Percentiles rank a stretch among this genome's conserved stretches.
phyloP scores from a whole-genome alignment of 163 green algal species.

The Scenedesmus sp. region DNA sequence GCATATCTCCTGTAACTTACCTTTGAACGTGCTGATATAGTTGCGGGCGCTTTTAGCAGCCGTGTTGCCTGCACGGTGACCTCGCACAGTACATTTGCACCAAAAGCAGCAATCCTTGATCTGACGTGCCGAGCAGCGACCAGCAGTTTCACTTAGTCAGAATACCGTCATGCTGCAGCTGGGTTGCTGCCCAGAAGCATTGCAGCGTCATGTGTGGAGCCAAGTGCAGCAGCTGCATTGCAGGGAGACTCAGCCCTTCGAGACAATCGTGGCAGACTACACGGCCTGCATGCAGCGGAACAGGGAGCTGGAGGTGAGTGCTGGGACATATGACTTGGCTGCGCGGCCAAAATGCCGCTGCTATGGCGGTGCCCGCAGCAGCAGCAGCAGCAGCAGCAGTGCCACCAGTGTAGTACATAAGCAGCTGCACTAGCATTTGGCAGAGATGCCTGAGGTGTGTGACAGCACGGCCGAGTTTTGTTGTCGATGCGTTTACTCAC shows the following conservation, averaged over 20 bases:
- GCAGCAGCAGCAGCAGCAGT: neutral
- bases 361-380: neutral
- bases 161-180: neutral
- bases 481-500: neutral
- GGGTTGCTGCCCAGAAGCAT: neutral
- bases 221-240: conserved; percentile 49
- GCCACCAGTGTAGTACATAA: neutral
- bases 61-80: neutral
- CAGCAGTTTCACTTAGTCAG: neutral
- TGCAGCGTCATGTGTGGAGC: conserved; percentile 35
- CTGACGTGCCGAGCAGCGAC: neutral
- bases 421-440: too few species aligned
- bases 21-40: neutral
- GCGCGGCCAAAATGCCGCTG: neutral
- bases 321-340: neutral
- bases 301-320: conserved; percentile 63
- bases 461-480: too few species aligned
- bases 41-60: neutral
- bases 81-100: neutral
- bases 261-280: conserved; percentile 58
- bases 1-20: neutral
- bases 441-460: neutral
- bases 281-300: conserved; percentile 48
- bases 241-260: conserved; percentile 56
- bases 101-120: neutral